A percentile compares a stretch with the other conserved stretches of the same genome.
Conservation (phyloP, 2,329 filamentous ascomycete species). For the Chrysosporium keratinophilum region DNA sequence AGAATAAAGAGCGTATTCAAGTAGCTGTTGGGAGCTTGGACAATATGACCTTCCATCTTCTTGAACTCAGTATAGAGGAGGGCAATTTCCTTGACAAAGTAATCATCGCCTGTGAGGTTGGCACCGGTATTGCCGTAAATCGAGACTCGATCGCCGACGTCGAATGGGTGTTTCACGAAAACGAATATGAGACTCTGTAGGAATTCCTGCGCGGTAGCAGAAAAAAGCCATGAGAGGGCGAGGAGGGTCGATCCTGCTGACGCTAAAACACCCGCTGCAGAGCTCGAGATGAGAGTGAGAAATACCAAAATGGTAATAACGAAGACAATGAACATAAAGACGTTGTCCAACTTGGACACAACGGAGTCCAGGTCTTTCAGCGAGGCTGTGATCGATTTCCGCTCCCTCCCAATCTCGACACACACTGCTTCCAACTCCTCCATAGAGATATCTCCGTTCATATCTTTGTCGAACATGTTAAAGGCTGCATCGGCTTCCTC, state of each 20-base stretch:
- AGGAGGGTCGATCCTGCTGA: conserved; percentile 81
- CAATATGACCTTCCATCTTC: conserved; percentile 94
- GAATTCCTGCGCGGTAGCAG: conserved; percentile 87
- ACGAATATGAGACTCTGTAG: conserved; percentile 83
- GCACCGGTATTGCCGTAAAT: conserved; percentile 83
- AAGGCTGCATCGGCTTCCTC: conserved; percentile 88
- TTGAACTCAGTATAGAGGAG: conserved; percentile 95
- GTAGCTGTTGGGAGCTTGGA: conserved; percentile 89
- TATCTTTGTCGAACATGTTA: conserved; percentile 85
- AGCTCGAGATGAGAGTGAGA: conserved; percentile 77
- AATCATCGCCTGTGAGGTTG: conserved; percentile 73
- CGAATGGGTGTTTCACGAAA: conserved; percentile 90
- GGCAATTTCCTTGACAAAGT: conserved; percentile 90
- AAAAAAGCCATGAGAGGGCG: conserved; percentile 84
- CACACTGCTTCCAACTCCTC: conserved; percentile 88
- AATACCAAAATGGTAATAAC: conserved; percentile 77
- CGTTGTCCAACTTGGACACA: conserved; percentile 76
- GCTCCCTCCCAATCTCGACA: conserved; percentile 87
- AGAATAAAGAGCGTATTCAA: conserved; percentile 90
- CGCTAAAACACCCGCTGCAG: conserved; percentile 80
- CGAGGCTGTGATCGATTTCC: conserved; percentile 89
- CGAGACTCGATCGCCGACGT: conserved; percentile 85
- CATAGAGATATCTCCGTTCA: conserved; percentile 94
- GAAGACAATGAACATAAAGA: conserved; percentile 77
- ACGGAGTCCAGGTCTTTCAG: conserved; percentile 92